A percentile compares a stretch with the other conserved stretches of the same genome.
Conservation (phyloP, 2,329 filamentous ascomycete species). For the Clonostachys chloroleuca region DNA sequence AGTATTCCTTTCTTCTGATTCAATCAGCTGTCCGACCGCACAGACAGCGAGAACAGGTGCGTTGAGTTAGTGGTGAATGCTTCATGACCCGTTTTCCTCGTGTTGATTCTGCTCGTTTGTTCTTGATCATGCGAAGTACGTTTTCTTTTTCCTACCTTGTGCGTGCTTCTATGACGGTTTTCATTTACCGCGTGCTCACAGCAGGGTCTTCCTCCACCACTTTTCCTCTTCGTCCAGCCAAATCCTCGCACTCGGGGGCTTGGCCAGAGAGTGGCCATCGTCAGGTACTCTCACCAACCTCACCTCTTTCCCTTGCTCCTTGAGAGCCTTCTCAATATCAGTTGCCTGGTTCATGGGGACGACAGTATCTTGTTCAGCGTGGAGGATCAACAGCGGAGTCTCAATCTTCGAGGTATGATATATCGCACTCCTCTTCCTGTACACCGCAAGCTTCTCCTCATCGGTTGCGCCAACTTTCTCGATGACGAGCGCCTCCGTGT, state of each 20-base stretch:
- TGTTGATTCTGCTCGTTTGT: too few species aligned
- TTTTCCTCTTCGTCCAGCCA: slow-evolving; percentile 37
- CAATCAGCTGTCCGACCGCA: too few species aligned
- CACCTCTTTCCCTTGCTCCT: slow-evolving; percentile 33
- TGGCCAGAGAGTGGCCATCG: slow-evolving; percentile 45
- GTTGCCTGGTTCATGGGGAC: slow-evolving; percentile 54
- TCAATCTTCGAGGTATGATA: slow-evolving; percentile 40
- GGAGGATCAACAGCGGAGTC: slow-evolving; percentile 48
- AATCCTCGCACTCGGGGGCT: slow-evolving; percentile 28
- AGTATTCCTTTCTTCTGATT: too few species aligned
- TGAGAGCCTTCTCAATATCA: slow-evolving; percentile 43
- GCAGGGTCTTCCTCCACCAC: slow-evolving; percentile 38
- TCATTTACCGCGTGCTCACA: slow-evolving; percentile 6
- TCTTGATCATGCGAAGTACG: too few species aligned
- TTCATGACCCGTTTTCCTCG: too few species aligned
- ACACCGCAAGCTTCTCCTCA: slow-evolving; percentile 32
- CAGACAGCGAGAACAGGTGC: too few species aligned
- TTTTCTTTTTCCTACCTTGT: neutral
- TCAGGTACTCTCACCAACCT: slow-evolving; percentile 40
- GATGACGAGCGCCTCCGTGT: slow-evolving; percentile 39
- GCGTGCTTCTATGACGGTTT: neutral
- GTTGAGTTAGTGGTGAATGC: too few species aligned
- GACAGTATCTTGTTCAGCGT: slow-evolving; percentile 50
- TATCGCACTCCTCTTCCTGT: slow-evolving; percentile 41
- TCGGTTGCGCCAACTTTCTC: slow-evolving; percentile 18